Base-by-base conservation (phyloP, 2,329 filamentous ascomycete genomes). In the Taxawa tesnikishii region DNA sequence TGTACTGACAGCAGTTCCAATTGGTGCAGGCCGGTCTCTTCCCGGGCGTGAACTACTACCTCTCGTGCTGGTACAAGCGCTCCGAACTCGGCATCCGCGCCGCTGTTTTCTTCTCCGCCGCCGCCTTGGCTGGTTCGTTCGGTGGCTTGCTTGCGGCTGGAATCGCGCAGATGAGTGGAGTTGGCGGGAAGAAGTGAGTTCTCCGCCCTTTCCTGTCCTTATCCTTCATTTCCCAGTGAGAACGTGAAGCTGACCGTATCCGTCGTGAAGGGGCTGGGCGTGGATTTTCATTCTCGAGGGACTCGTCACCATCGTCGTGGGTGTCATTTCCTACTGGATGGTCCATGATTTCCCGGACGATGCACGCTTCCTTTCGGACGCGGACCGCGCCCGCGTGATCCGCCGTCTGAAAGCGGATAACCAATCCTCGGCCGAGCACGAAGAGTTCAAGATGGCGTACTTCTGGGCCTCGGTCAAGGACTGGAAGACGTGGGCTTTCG, bases 61-160 rank as follows among this genome's bases (percentile, higher is more conserved):
- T 90, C 0, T 81, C 75, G 0, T 87, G 80, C 50, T 92, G 83
- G 83, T 93, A 90, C 47, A 79, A 73, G 49, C 68, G 83, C 21
- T 71, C 67, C 11, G 84, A 92, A 47, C 80, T 90, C 33, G 83
- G 82, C 30, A 67, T 84, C n/a, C 73, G 83, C 21, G 75, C 79
- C 39, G 80, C 83, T 10, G 73, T 85, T 35, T 88, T 90, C 62
- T 92, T 90, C 61, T 84, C 80, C 0, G 80, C 82, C 0, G 83
- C 83, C 1, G 81, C 83, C 0, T 58, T 90, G 0, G 78, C 82
- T 1, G 83, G 83, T 1, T 84, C 77, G 0, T 84, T 85, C 40
- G 79, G 79, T 47, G 80, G 80, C 3, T 67, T 84, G 2, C 65
- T 84, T 3, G 79, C 80, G 0, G 78, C 78, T 3, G 79, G 69